phyloP scores from a whole-genome alignment of 1,139 yeast species.

The Lodderomyces parapsilosis region DNA sequence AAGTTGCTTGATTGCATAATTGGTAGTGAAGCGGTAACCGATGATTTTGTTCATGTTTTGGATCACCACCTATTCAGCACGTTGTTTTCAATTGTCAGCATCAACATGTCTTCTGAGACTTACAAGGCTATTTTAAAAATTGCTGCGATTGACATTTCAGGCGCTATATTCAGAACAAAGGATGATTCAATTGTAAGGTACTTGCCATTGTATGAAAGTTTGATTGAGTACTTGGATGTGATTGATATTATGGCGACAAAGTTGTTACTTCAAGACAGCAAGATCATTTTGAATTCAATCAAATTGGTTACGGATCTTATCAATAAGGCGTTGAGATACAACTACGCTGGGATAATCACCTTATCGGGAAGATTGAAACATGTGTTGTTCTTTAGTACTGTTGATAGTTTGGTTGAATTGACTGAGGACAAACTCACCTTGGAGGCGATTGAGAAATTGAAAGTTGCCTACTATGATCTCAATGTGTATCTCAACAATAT shows the following conservation, averaged over 20 bases:
- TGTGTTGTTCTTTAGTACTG: constrained; percentile 43
- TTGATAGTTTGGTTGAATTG: constrained; percentile 41
- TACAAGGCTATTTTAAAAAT: constrained; percentile 50
- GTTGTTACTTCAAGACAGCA: constrained; percentile 43
- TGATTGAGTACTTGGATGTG: constrained; percentile 42
- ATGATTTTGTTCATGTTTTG: constrained; percentile 37
- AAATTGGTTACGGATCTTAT: constrained; percentile 49
- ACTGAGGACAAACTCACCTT: constrained; percentile 32
- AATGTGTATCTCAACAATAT: constrained; percentile 38
- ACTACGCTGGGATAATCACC: constrained; percentile 41
- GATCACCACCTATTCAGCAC: constrained; percentile 44
- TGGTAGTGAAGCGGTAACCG: constrained; percentile 39
- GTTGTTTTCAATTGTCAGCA: constrained; percentile 43
- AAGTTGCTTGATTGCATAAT: constrained; percentile 48
- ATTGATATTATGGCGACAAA: constrained; percentile 43
- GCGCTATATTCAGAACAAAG: constrained; percentile 39
- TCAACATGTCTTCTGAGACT: constrained; percentile 49
- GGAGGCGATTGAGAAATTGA: constrained; percentile 34
- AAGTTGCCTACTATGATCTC: constrained; percentile 36
- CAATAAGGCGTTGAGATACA: constrained; percentile 39
- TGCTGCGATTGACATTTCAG: constrained; percentile 43
- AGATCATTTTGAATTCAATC: constrained; percentile 44
- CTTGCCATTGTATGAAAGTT: constrained; percentile 41
- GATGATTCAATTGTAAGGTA: constrained; percentile 35
- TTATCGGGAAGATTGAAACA: constrained; percentile 46